These are phyloP conservation scores for Helotiales sp. DNA, from an alignment of 2,329 filamentous ascomycete genomes.

Conservation along the genomic window DNA sequence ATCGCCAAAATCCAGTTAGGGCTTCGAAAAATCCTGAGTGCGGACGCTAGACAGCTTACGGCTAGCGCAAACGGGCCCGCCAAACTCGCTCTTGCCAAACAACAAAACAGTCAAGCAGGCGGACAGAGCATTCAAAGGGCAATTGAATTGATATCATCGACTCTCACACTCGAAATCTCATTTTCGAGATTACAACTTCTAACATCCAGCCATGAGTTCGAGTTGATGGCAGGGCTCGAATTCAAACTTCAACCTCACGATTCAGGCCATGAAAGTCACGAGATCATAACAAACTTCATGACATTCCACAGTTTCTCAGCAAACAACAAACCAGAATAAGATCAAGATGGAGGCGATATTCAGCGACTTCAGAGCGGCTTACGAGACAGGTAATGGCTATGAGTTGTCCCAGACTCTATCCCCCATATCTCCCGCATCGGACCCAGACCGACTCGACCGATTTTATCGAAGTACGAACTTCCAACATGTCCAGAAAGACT, in stretches of 20 bases:
- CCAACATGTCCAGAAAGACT: slow-evolving; percentile 62
- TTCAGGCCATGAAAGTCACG: slow-evolving; percentile 21
- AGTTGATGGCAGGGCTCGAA: not conserved
- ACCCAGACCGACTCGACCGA: slow-evolving; percentile 68
- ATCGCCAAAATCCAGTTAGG: slow-evolving; percentile 33
- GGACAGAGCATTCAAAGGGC: no score
- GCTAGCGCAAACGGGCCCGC: not conserved
- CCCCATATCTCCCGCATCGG: slow-evolving; percentile 66
- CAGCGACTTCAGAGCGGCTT: slow-evolving; percentile 72
- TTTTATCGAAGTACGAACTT: slow-evolving; percentile 77
- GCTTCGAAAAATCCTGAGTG: slow-evolving; percentile 30
- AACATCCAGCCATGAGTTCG: not conserved
- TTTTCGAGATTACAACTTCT: no score
- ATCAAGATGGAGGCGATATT: slow-evolving; percentile 74
- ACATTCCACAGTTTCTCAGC: slow-evolving; percentile 17
- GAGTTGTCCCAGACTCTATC: slow-evolving; percentile 75
- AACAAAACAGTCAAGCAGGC: no score
- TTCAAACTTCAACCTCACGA: not conserved
- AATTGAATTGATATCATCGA: no score
- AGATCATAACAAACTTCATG: slow-evolving; percentile 5
- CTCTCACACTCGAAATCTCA: no score
- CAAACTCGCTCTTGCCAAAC: not conserved
- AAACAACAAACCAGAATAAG: slow-evolving; percentile 10
- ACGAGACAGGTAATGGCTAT: slow-evolving; percentile 69
- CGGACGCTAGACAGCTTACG: slow-evolving; percentile 22